Base-by-base conservation (phyloP, 2,329 filamentous ascomycete species). In the Elsinoe fawcettii region DNA sequence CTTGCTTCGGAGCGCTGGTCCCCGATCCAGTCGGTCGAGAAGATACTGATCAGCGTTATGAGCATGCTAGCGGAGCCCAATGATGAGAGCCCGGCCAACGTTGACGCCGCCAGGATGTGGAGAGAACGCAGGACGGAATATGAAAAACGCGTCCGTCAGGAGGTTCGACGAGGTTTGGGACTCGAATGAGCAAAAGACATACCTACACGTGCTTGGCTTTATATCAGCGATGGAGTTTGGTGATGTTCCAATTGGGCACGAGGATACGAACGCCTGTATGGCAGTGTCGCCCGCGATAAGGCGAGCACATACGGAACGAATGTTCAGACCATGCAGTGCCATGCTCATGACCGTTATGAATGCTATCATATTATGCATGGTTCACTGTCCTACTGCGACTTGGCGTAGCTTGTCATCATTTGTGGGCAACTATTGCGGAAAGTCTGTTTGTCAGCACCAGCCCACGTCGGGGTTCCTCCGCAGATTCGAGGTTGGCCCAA, bases 21-120 rank as follows among this genome's bases (percentile, higher is more conserved):
- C 25, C 92, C 92, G 11, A 96, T 97, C 61, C 93, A 97, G 76
- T 93, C 87, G 59, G 92, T 96, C 64, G 93, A 97, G 75, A 97
- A 96, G 78, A 97, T 97, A 64, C 78, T 97, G 64, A 90, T 97
- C 58, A 90, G 85, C 49, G 92, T 97, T 60, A 97, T 97, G 87
- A 96, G 90, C 73, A 97, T 97, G 91, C 82, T 97, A 46, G 91
- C 91, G 1, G 91, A 96, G 74, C 91, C 92, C 60, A 97, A 97
- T 72, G 92, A 97, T 69, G 92, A 97, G 79, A 93, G 87, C 63
- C 92, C 92, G 0, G 92, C 92, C 58, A 97, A 97, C 69, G 88
- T 97, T 41, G 92, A 97, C 75, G 92, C 92, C 0, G 92, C 91
- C 59, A 90, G 93, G 76, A 89, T 96, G 87, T 97, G 92, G 91